Conservation (phyloP, 2,329 filamentous ascomycete species). For the Cordyceps cateniannulata region DNA sequence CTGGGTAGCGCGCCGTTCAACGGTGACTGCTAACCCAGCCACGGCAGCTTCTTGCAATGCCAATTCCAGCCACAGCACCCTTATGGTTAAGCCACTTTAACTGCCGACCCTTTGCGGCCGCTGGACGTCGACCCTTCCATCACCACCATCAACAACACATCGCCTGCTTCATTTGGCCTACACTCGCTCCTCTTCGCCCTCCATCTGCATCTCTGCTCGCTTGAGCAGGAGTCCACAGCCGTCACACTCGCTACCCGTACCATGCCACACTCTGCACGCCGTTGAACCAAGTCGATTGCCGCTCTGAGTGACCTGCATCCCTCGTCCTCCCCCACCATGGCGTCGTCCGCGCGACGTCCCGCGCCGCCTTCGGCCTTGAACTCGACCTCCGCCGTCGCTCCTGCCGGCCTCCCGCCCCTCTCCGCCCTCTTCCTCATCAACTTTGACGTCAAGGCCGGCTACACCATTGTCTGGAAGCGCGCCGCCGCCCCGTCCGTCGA, state of each 20-base stretch:
- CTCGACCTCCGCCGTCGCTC: constrained; percentile 32
- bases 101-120: background rate
- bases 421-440: constrained; percentile 82
- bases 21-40: too few relatives aligned
- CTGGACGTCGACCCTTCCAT: background rate
- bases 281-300: background rate
- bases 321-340: constrained; percentile 26
- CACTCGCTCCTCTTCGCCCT: background rate
- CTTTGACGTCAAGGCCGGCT: constrained; percentile 89
- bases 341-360: constrained; percentile 31
- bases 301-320: background rate
- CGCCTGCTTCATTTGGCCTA: background rate
- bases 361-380: background rate
- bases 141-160: background rate
- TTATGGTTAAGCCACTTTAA: background rate
- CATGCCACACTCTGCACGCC: background rate
- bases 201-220: background rate
- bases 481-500: constrained; percentile 59
- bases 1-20: too few relatives aligned
- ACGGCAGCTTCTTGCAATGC: too few relatives aligned
- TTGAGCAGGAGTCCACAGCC: background rate
- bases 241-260: background rate
- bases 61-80: too few relatives aligned
- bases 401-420: constrained; percentile 46
- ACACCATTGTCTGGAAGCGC: constrained; percentile 84